Base-by-base conservation (phyloP, 495 filamentous ascomycete species). In the Ascodesmis nigricans region DNA sequence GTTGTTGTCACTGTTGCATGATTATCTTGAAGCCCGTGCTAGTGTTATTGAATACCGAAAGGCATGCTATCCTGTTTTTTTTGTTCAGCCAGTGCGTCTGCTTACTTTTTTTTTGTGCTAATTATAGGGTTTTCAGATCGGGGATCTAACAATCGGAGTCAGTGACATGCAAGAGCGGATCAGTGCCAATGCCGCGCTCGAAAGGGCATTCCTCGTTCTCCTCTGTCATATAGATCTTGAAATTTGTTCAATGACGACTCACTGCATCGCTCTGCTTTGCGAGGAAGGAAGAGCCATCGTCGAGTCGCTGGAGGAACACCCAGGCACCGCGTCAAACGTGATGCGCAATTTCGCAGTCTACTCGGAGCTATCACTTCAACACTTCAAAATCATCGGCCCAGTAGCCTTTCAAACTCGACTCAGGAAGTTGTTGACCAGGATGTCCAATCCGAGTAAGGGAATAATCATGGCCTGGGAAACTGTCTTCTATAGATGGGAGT, bases 351-450 rank as follows among this genome's bases (percentile, higher is more conserved):
- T 60, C 35, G 66, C 69, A 4, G 54, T 70, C 11, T 74, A 69
- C 42, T 48, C 57, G 20, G 69, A 73, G 45, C 62, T 74, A 31
- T 64, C 68, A 5, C 65, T 71, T 1, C 63, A 63, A 29, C 62
- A 62, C 8, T 73, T 73, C 49, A 57, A 64, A 23, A 67, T 74
- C 31, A 74, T 69, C 14, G 69, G 69, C 2, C 48, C 71, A 18
- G 71, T 73, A 10, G 69, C 69, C 9, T 74, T 74, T 46, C 69
- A 74, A 39, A 73, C 71, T 39, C 57, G 69, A 11, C 58, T 67
- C 18, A 59, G 69, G 19, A 57, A 51, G 9, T 55, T 71, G 7
- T 41, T 74, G 22, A 55, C 65, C 13, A 64, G 65, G 32, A 70
- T 73, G 58, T 59, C 62, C 25, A 62, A 62, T 41, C 69, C 69